phyloP scores from a whole-genome alignment of 768 basidiomycete genomes.

The Symmetrospora coprosmae region DNA sequence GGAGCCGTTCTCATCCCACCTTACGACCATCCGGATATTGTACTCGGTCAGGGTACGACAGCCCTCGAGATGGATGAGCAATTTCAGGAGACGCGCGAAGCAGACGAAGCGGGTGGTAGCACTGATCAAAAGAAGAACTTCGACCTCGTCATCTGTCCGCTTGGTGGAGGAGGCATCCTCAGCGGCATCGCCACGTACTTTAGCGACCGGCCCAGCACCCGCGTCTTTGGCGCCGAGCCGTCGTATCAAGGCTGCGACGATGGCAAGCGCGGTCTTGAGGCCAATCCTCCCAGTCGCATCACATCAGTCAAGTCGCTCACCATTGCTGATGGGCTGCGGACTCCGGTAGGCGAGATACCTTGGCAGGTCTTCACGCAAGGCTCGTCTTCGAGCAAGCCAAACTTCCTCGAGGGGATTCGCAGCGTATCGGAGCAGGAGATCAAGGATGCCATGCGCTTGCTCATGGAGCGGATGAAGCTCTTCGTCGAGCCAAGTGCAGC shows the following conservation, averaged over 20 bases:
- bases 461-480: slow-evolving; percentile 32
- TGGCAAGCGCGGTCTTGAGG: slow-evolving; percentile 29
- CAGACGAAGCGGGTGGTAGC: background rate
- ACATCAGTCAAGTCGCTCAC: slow-evolving; percentile 29
- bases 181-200: slow-evolving; percentile 29
- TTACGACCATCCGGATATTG: slow-evolving; percentile 33
- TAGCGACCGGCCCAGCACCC: slow-evolving; percentile 22
- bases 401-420: slow-evolving; percentile 28
- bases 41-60: slow-evolving; percentile 33
- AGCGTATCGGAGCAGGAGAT: slow-evolving; percentile 32
- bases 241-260: slow-evolving; percentile 31
- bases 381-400: slow-evolving; percentile 20
- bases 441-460: slow-evolving; percentile 29
- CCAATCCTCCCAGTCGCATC: slow-evolving; percentile 23
- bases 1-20: slow-evolving; percentile 32
- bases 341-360: slow-evolving; percentile 27
- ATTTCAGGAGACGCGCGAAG: background rate
- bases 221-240: slow-evolving; percentile 28
- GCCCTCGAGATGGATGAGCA: slow-evolving; percentile 32
- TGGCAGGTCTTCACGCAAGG: slow-evolving; percentile 12
- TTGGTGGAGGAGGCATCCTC: slow-evolving; percentile 32
- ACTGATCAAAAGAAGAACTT: background rate
- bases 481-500: slow-evolving; percentile 33
- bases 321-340: slow-evolving; percentile 33
- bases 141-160: slow-evolving; percentile 27